phyloP scores from a whole-genome alignment of 2,329 filamentous ascomycete species.

The Thermothelomyces thermophilus region DNA sequence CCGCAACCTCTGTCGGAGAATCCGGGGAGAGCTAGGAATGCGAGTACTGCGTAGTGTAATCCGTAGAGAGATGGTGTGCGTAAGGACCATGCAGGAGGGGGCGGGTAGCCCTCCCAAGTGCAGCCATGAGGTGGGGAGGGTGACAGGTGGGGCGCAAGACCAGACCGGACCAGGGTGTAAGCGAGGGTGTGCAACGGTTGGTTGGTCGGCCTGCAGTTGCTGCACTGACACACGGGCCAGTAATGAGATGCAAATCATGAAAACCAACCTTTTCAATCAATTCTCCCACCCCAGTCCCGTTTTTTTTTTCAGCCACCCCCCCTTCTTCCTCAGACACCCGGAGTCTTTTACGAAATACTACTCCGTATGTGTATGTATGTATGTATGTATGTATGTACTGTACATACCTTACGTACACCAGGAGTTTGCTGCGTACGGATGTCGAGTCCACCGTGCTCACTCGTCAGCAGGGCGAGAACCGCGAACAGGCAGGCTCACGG shows the following conservation, averaged over 20 bases:
- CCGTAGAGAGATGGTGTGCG: slow-evolving; percentile 32
- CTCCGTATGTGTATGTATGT: no score
- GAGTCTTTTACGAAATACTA: no score
- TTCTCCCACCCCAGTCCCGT: neutral
- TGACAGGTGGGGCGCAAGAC: slow-evolving; percentile 18
- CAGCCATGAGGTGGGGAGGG: slow-evolving; percentile 20
- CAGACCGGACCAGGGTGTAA: slow-evolving; percentile 18
- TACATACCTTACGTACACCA: no score
- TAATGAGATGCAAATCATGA: slow-evolving; percentile 32
- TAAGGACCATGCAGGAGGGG: slow-evolving; percentile 7
- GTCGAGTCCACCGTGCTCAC: no score
- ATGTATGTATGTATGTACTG: no score
- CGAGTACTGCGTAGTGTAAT: no score
- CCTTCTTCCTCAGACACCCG: no score
- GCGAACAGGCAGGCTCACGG: no score
- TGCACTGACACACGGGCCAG: slow-evolving; percentile 33
- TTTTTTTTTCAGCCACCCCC: slow-evolving; percentile 3
- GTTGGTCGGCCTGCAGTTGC: slow-evolving; percentile 17
- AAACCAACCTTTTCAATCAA: neutral
- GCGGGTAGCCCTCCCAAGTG: slow-evolving; percentile 2
- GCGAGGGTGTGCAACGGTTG: slow-evolving; percentile 20
- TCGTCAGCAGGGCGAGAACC: no score
- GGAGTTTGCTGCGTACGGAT: no score
- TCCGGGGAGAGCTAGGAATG: slow-evolving; percentile 28
- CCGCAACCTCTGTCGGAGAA: slow-evolving; percentile 24